Evolutionary conservation across 352 stramenopile genomes (phyloP).

Genomic region (Nothophytophthora sp.): DNA sequence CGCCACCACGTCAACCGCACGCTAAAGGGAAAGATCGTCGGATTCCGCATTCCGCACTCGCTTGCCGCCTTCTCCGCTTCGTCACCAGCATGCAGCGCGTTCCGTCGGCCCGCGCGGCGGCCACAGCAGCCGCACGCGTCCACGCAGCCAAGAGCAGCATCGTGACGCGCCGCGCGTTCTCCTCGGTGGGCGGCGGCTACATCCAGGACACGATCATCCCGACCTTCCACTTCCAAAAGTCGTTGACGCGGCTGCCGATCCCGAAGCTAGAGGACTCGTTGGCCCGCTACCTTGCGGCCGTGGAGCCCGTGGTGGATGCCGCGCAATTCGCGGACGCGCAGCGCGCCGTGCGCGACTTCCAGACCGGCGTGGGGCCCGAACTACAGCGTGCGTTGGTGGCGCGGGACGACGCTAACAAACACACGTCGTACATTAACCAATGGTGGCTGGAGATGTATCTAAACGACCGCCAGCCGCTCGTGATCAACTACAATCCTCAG

Average conservation of each 20-base stretch:
- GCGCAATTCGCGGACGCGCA: conserved; percentile 58
- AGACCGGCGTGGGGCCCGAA: conserved; percentile 49
- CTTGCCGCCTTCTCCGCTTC: no score
- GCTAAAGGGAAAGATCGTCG: background rate
- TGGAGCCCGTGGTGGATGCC: conserved; percentile 70
- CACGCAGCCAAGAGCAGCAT: background rate
- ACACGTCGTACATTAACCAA: conserved; percentile 93
- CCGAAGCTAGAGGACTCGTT: conserved; percentile 87
- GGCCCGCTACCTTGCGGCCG: conserved; percentile 70
- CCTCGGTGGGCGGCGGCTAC: conserved; percentile 41
- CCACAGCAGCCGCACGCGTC: background rate
- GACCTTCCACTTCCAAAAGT: conserved; percentile 90
- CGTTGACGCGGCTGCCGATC: conserved; percentile 82
- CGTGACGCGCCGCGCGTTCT: conserved; percentile 25
- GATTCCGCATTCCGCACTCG: background rate
- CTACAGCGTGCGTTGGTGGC: conserved; percentile 79
- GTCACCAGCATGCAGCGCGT: conserved; percentile 3
- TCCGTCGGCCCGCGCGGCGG: background rate
- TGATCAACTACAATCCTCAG: conserved; percentile 93
- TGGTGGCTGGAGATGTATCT: conserved; percentile 95
- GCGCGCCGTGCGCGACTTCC: conserved; percentile 62
- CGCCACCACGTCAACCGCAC: background rate
- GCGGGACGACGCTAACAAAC: conserved; percentile 73
- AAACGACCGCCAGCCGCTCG: conserved; percentile 79
- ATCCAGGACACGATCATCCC: conserved; percentile 88